These are phyloP conservation scores for Nemania sp. DNA, from an alignment of 2,329 filamentous ascomycete species.

Conservation along the genomic window DNA sequence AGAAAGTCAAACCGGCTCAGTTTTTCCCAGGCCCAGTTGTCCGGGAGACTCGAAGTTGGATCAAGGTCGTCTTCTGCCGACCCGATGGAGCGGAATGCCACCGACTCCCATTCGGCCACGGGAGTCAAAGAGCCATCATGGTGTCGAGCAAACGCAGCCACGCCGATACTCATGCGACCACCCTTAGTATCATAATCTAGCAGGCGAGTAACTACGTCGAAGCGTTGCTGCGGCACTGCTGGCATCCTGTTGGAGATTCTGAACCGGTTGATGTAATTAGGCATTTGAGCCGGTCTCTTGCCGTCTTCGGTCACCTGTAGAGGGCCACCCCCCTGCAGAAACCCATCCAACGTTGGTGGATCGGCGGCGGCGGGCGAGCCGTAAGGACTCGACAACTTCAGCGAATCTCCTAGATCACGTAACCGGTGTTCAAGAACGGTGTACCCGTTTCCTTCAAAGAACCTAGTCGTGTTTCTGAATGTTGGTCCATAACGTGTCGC, in stretches of 20 bases:
- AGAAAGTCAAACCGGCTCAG: background rate
- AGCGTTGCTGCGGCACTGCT: constrained; percentile 21
- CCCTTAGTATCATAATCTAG: constrained; percentile 34
- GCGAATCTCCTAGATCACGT: constrained; percentile 28
- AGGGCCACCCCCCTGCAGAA: constrained; percentile 35
- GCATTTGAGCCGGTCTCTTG: constrained; percentile 35
- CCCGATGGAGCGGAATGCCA: constrained; percentile 19
- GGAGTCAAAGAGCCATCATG: constrained; percentile 20
- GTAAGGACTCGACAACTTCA: constrained; percentile 9
- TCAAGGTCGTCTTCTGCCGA: constrained; percentile 12
- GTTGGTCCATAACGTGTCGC: constrained; percentile 37
- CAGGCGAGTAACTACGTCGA: constrained; percentile 35
- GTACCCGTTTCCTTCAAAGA: constrained; percentile 31
- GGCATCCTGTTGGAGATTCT: constrained; percentile 40
- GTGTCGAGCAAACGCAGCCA: constrained; percentile 34
- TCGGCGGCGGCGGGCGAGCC: constrained; percentile 36
- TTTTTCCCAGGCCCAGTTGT: constrained; percentile 34
- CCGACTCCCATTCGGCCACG: constrained; percentile 34
- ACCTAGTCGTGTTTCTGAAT: constrained; percentile 32
- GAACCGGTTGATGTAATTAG: constrained; percentile 39
- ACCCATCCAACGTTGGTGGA: constrained; percentile 37
- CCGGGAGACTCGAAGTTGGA: constrained; percentile 30
- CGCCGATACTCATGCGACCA: constrained; percentile 34
- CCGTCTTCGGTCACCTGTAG: constrained; percentile 33
- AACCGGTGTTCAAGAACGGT: constrained; percentile 32